Conservation (phyloP, 495 filamentous ascomycete genomes). For the Xeromyces bisporus region DNA sequence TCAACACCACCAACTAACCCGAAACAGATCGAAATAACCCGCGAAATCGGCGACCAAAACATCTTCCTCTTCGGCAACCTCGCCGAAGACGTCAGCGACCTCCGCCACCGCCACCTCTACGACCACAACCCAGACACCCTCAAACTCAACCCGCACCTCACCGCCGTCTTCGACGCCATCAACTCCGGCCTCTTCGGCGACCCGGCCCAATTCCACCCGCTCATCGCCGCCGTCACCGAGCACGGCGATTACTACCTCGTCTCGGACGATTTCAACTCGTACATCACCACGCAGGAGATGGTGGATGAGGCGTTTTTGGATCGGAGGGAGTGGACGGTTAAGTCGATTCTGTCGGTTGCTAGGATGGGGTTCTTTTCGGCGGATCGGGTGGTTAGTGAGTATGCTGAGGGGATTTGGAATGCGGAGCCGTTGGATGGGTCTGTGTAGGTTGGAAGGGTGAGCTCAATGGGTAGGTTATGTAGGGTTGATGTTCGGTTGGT, state of each 20-base stretch:
- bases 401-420: constrained; percentile 95
- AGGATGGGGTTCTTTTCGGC: constrained; percentile 96
- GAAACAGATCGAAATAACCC: constrained; percentile 88
- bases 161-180: constrained; percentile 70
- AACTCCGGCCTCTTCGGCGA: constrained; percentile 62
- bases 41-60: constrained; percentile 87
- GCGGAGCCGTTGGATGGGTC: constrained; percentile 68
- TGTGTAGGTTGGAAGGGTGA: too few relatives aligned
- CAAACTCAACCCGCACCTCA: constrained; percentile 56
- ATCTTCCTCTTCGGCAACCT: constrained; percentile 98
- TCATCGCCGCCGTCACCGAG: constrained; percentile 68
- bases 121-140: too few relatives aligned
- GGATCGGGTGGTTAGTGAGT: constrained; percentile 95
- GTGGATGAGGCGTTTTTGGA: constrained; percentile 84
- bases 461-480: too few relatives aligned
- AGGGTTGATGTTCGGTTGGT: too few relatives aligned
- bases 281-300: constrained; percentile 72
- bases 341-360: constrained; percentile 72
- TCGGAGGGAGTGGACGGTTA: constrained; percentile 79
- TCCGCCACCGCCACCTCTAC: constrained; percentile 81
- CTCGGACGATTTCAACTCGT: constrained; percentile 88
- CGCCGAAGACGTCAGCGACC: constrained; percentile 90
- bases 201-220: constrained; percentile 51
- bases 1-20: background rate
- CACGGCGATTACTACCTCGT: constrained; percentile 97